Evolutionary conservation across 78 protist genomes (phyloP), one percentile per base, ranked within the genome.

Genomic region (Pelomyxa schiedti): DNA sequence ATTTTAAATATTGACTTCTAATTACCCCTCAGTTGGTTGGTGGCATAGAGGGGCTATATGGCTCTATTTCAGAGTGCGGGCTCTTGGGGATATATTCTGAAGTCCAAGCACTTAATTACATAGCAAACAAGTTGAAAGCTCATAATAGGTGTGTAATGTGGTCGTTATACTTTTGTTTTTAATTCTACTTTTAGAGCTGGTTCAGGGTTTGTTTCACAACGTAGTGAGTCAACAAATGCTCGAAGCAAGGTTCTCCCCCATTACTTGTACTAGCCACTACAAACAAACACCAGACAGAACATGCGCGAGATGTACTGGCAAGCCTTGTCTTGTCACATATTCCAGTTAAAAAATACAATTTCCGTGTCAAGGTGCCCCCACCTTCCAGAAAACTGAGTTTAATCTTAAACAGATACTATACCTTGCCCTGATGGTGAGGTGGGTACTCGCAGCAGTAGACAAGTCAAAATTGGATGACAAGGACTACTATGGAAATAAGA

Each of bases 401-500:
- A n/a, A n/a, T n/a, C n/a, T n/a, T n/a, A n/a, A n/a, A n/a, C n/a
- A n/a, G n/a, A 42, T 68, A 35, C 39, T 84, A 52, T 94, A 92
- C 79, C 5, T 93, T 30, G 84, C 86, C 4, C 58, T 89, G 39
- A 93, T 96, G 94, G 78, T 92, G 7, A 86, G 97, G 39, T 67
- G 96, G 8, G 79, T 94, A 30, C 42, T 93, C 29, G 69, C 68
- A 24, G 98, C 97, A n/a, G n/a, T n/a, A 1, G 4, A 63, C 29
- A 37, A 64, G 4, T 76, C 78, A 6, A 63, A 80, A 26, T 28
- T 77, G 64, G 71, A 82, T 16, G 58, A 47, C 42, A 90, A 80
- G 40, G 99, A 96, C 77, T 95, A 93, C 89, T 95, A 95, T 86
- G 99, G 99, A 9, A 96, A 96, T 89, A 95, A 95, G 86, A 74